Base-by-base conservation (phyloP, 2,329 filamentous ascomycete genomes). In the Fusarium longipes region DNA sequence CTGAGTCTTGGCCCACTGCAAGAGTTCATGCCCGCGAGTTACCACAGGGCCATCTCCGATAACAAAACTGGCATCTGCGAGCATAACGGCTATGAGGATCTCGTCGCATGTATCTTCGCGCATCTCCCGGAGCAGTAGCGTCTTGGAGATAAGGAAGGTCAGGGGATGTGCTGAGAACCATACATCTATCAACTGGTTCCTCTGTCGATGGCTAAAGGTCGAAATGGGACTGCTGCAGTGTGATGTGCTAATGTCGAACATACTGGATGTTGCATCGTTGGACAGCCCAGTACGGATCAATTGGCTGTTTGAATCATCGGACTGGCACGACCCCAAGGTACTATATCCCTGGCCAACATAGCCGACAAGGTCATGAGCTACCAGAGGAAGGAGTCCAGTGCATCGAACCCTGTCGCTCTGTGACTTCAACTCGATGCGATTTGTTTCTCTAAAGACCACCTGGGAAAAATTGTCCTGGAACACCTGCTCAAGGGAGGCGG, bases 111-210 rank as follows among this genome's bases (percentile, higher is more conserved):
- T 79, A n/a, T 73, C 76, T 54, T 79, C 77, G 22, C 78, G 75
- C 10, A 79, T 71, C 33, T 78, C 77, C 33, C 76, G 73, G 17
- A 80, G 73, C 10, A 81, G 73, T 10, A 81, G 65, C 2, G 79
- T 81, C 66, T 81, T 81, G 51, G 79, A 81, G 17, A 81, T 70
- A 17, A 81, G 70, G 51, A 77, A 76, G 10, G 79, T 79, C 8
- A 81, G 65, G 25, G 79, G 79, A 42, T 81, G 79, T 14, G 74
- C 63, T 1, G 77, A 78, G 56, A 78, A 81, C 79, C 79, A 81
- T 24, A 81, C 74, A 48, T 81, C 79, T 40, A 81, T 77, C 24
- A 81, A 68, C 52, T 78, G 77, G 9, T 70, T 77, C 51, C 75
- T 73, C 32, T 78, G 76, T 30, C 76, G 63, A 29, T 72, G 72